Evolutionary conservation across 2,329 filamentous ascomycete genomes (phyloP).

Genomic region (Colletotrichum sp.): DNA sequence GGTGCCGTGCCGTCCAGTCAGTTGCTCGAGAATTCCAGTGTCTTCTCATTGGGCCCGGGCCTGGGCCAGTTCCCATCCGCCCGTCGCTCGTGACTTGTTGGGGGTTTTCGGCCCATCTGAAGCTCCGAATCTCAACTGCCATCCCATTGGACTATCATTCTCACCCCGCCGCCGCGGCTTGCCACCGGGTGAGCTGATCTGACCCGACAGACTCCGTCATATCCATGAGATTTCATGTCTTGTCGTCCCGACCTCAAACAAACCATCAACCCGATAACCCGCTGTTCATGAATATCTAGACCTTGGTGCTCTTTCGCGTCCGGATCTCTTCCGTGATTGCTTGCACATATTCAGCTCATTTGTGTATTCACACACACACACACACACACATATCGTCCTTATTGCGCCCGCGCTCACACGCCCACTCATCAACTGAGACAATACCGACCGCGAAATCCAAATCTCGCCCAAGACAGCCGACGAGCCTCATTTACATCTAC

Average conservation of each 20-base stretch:
- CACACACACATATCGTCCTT: neutral
- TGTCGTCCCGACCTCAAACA: neutral
- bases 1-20: neutral
- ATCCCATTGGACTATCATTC: neutral
- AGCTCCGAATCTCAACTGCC: conserved; percentile 1
- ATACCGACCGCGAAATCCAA: neutral
- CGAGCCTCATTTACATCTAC: neutral
- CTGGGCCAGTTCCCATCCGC: neutral
- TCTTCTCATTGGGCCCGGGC: neutral
- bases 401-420: neutral
- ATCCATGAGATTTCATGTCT: neutral
- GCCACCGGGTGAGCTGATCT: conserved; percentile 8
- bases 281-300: conserved; percentile 8
- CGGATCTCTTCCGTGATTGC: conserved; percentile 14
- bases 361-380: neutral
- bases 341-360: neutral
- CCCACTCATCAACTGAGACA: conserved; percentile 12
- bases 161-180: neutral
- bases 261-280: neutral
- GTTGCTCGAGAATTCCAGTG: neutral
- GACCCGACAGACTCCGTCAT: neutral
- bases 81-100: neutral
- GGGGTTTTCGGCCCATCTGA: conserved; percentile 6
- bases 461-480: neutral
- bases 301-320: neutral